phyloP scores from a whole-genome alignment of 2,329 filamentous ascomycete genomes.

The Ascochyta pisi region DNA sequence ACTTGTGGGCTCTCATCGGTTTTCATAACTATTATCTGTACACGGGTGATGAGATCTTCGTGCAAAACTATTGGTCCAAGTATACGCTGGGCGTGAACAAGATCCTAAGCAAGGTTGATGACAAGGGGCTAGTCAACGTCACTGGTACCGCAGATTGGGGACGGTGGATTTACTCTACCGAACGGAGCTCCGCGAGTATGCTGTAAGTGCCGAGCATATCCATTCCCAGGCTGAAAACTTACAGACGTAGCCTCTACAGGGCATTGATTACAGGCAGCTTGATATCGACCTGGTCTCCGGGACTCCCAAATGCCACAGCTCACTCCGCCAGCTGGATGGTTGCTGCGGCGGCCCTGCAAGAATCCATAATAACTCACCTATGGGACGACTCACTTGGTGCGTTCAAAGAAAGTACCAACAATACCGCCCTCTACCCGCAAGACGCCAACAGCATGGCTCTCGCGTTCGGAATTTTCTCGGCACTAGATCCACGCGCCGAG shows the following conservation, averaged over 20 bases:
- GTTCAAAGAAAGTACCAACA: conserved; percentile 50
- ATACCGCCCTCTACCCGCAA: conserved; percentile 57
- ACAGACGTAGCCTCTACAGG: conserved; percentile 1
- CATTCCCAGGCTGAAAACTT: conserved; percentile 4
- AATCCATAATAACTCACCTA: conserved; percentile 35
- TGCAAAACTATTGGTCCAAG: conserved; percentile 56
- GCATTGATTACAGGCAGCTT: background rate
- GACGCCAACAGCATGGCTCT: conserved; percentile 62
- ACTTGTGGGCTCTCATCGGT: conserved; percentile 64
- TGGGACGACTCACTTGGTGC: conserved; percentile 37
- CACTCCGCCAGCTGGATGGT: background rate
- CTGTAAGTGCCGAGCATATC: conserved; percentile 1
- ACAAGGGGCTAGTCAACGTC: conserved; percentile 57
- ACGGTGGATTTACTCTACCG: conserved; percentile 43
- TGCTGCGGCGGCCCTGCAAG: conserved; percentile 1
- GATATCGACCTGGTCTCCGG: background rate
- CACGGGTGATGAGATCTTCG: conserved; percentile 59
- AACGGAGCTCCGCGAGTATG: conserved; percentile 14
- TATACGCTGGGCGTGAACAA: conserved; percentile 59
- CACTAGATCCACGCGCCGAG: conserved; percentile 45
- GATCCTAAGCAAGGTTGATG: conserved; percentile 49
- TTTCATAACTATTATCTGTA: conserved; percentile 66
- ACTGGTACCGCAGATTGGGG: conserved; percentile 61
- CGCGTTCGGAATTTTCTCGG: conserved; percentile 53
- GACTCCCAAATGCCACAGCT: background rate